A percentile compares a stretch with the other conserved stretches of the same genome.
Evolutionary conservation across 257 asterid species (phyloP).

Genomic region (Solanum pennellii): DNA sequence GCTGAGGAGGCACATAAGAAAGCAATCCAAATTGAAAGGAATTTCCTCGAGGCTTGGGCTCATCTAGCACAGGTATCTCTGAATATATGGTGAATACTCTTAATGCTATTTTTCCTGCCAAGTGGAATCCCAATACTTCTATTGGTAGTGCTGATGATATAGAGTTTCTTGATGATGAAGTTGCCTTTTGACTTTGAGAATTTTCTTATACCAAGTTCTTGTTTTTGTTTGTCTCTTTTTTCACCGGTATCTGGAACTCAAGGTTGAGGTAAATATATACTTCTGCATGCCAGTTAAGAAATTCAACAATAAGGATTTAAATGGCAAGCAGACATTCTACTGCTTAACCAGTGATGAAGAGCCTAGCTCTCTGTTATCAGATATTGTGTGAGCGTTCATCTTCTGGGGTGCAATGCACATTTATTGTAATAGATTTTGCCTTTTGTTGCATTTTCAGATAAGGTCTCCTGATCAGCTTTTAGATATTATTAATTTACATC

Average conservation of each 20-base stretch:
- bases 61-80: conserved; percentile 86
- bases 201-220: background rate
- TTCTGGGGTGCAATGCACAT: background rate
- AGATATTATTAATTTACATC: background rate
- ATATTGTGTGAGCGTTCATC: background rate
- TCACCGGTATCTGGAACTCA: background rate
- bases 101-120: background rate
- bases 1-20: conserved; percentile 92
- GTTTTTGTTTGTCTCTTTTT: background rate
- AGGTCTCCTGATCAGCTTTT: background rate
- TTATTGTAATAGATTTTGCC: background rate
- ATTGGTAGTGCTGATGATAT: background rate
- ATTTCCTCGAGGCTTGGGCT: conserved; percentile 90
- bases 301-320: background rate
- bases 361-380: background rate
- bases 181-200: background rate
- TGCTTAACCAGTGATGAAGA: background rate
- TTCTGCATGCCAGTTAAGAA: background rate
- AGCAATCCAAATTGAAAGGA: conserved; percentile 78
- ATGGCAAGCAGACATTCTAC: background rate
- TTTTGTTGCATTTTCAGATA: background rate
- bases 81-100: background rate
- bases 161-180: background rate
- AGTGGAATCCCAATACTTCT: background rate
- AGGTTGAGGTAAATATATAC: background rate